phyloP scores from a whole-genome alignment of 768 basidiomycete species.

The Rhizopogon roseolus region DNA sequence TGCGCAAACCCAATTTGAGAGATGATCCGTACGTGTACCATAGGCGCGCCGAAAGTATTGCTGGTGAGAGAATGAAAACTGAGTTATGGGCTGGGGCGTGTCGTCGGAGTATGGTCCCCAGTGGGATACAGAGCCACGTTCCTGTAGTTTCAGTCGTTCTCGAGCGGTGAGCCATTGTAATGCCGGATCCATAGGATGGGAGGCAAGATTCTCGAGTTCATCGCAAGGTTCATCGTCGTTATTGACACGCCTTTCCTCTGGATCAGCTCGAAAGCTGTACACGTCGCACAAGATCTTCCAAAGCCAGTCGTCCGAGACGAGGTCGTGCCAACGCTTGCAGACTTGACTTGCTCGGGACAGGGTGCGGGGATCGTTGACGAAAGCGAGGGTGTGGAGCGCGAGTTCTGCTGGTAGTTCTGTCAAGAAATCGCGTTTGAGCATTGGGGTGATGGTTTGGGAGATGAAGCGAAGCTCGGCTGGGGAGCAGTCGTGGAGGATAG shows the following conservation, averaged over 20 bases:
- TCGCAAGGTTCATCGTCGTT: constrained; percentile 26
- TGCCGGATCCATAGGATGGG: constrained; percentile 35
- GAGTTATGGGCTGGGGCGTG: background rate
- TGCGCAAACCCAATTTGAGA: constrained; percentile 1
- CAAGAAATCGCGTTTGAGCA: constrained; percentile 60
- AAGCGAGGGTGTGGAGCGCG: constrained; percentile 67
- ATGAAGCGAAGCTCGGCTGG: constrained; percentile 63
- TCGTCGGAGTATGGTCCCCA: constrained; percentile 16
- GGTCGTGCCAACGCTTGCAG: constrained; percentile 61
- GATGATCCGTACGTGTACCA: constrained; percentile 50
- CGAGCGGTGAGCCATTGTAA: constrained; percentile 33
- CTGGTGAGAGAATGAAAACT: constrained; percentile 30
- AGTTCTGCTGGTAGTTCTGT: constrained; percentile 65
- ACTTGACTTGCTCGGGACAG: constrained; percentile 69
- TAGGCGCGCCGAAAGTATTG: constrained; percentile 61
- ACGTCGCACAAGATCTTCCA: constrained; percentile 75
- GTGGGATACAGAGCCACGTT: constrained; percentile 17
- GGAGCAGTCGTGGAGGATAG: constrained; percentile 49
- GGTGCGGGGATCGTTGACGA: constrained; percentile 69
- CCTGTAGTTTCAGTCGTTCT: constrained; percentile 24
- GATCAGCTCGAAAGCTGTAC: constrained; percentile 41
- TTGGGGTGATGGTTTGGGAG: constrained; percentile 56
- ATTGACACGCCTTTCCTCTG: constrained; percentile 16
- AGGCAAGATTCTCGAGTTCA: constrained; percentile 29
- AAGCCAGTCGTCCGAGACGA: constrained; percentile 70